phyloP scores from a whole-genome alignment of 371 early-diverging fungal genomes.

The Mortierella sp. region DNA sequence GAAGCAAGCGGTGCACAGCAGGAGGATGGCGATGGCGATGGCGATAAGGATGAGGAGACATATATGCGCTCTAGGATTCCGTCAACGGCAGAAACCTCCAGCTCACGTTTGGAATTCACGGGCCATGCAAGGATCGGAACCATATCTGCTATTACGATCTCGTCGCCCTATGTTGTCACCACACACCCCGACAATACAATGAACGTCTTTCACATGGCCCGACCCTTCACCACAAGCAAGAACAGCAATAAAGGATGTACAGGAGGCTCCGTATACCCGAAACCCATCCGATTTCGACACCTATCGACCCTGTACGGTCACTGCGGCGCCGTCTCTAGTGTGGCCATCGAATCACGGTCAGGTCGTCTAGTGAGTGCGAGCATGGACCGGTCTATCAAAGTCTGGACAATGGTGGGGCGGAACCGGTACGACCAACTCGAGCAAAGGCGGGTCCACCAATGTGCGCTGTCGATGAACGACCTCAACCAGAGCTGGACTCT shows the following conservation, averaged over 20 bases:
- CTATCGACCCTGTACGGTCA: conserved; percentile 56
- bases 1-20: background rate
- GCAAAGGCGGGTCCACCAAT: conserved; percentile 29
- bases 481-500: conserved; percentile 50
- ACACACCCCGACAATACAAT: conserved; percentile 53
- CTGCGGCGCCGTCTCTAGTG: conserved; percentile 55
- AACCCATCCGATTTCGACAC: conserved; percentile 24
- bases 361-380: conserved; percentile 52
- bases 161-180: conserved; percentile 50
- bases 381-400: conserved; percentile 57
- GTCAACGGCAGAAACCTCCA: background rate
- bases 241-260: background rate
- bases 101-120: background rate
- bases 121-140: conserved; percentile 32
- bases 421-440: conserved; percentile 5
- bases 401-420: conserved; percentile 35
- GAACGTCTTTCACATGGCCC: conserved; percentile 52
- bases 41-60: background rate
- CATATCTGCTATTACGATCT: conserved; percentile 40
- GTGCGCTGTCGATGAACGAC: conserved; percentile 48
- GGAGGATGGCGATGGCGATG: background rate
- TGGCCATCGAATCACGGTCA: conserved; percentile 42
- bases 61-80: background rate
- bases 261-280: background rate
- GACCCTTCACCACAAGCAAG: background rate